Evolutionary conservation across 331 rosid species (phyloP).

Genomic region (Erythrophleum ivorense): DNA sequence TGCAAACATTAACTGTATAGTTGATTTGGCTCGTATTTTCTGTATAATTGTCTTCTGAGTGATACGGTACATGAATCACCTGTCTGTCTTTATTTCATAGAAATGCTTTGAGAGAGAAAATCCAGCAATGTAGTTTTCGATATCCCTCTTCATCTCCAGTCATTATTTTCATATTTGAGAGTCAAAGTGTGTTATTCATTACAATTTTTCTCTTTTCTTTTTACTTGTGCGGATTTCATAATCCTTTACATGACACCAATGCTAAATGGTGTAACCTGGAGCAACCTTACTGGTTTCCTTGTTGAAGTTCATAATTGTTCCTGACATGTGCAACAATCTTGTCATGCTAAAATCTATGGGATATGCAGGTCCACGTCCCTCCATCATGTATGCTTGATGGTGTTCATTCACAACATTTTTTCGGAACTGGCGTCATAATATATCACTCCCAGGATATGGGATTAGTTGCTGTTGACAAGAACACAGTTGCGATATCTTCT

Average conservation of each 20-base stretch:
- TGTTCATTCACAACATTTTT: slow-evolving; percentile 92
- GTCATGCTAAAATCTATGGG: slow-evolving; percentile 36
- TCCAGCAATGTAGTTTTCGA: not conserved
- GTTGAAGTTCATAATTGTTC: slow-evolving; percentile 28
- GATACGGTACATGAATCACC: not conserved
- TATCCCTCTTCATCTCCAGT: slow-evolving; percentile 3
- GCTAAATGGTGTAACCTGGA: slow-evolving; percentile 17
- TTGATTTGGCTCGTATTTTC: not conserved
- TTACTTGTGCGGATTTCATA: not conserved
- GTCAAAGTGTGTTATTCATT: slow-evolving; percentile 7
- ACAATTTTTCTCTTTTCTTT: not conserved
- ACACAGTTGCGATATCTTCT: slow-evolving; percentile 88
- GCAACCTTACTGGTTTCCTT: slow-evolving; percentile 18
- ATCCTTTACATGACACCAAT: not conserved
- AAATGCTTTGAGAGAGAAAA: not conserved
- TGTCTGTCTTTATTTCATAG: not conserved
- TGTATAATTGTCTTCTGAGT: not conserved
- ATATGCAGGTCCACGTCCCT: slow-evolving; percentile 91
- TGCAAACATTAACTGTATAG: not conserved
- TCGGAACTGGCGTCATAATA: slow-evolving; percentile 91
- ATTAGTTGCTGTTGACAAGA: slow-evolving; percentile 87
- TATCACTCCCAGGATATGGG: slow-evolving; percentile 89
- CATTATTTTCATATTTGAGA: slow-evolving; percentile 24
- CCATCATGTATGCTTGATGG: slow-evolving; percentile 97
- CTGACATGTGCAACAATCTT: slow-evolving; percentile 3